Percentiles rank a stretch among this genome's conserved stretches.
Evolutionary conservation across 208 protist genomes (phyloP).

Genomic region (Leishmania guyanensis): DNA sequence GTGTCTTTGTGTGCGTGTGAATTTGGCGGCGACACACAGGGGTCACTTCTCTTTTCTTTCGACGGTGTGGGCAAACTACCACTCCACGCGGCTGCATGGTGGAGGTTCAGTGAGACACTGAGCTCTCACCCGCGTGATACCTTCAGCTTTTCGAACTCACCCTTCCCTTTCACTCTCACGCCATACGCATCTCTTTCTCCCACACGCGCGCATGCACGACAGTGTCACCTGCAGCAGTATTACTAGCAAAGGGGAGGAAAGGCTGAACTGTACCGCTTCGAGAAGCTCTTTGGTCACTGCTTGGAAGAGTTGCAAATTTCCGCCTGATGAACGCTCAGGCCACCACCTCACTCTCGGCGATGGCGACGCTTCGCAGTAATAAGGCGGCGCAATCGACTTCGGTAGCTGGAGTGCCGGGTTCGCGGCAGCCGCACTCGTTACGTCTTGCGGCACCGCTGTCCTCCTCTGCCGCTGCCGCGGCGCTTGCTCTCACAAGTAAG

Average conservation of each 20-base stretch:
- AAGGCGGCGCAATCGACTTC: neutral
- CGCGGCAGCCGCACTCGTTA: neutral
- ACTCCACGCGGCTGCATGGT: neutral
- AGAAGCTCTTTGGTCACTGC: neutral
- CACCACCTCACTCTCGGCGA: neutral
- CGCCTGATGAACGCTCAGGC: neutral
- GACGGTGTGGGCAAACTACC: neutral
- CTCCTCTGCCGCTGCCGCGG: neutral
- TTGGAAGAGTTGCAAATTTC: neutral
- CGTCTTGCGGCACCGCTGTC: neutral
- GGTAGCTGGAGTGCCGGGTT: neutral
- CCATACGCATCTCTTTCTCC: neutral
- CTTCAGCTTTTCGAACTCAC: neutral
- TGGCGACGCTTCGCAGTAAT: neutral
- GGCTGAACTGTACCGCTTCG: neutral
- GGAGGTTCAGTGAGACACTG: neutral
- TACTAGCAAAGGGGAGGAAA: neutral
- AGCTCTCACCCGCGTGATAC: neutral
- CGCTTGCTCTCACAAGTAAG: constrained; percentile 29
- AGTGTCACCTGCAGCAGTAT: neutral
- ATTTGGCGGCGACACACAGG: neutral
- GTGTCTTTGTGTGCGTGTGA: neutral
- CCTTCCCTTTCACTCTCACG: neutral
- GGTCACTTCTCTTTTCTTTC: neutral
- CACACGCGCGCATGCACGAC: neutral